Conservation (phyloP, 768 basidiomycete genomes). For the Cyclocybe aegerita region DNA sequence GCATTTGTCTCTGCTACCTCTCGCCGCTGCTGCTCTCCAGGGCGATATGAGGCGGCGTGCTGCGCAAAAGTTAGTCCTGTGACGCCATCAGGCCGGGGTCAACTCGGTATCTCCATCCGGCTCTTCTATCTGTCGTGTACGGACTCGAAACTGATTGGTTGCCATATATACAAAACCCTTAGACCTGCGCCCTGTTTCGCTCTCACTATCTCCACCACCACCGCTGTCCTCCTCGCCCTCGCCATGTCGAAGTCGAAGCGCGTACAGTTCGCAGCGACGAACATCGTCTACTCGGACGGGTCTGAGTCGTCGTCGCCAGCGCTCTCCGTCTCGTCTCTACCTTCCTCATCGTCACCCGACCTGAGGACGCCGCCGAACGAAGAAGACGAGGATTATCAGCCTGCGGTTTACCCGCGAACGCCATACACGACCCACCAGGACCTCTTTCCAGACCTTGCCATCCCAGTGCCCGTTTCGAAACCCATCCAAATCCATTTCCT, state of each 20-base stretch:
- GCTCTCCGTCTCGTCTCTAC: constrained; percentile 32
- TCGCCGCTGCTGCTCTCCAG: too few species aligned
- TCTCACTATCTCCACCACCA: constrained; percentile 15
- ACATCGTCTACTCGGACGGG: constrained; percentile 33
- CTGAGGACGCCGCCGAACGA: constrained; percentile 35
- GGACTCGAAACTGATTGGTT: constrained; percentile 15
- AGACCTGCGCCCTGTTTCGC: constrained; percentile 15
- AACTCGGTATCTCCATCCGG: background rate
- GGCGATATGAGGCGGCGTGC: too few species aligned
- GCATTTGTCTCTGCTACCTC: too few species aligned
- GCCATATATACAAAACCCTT: constrained; percentile 28
- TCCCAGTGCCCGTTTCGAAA: constrained; percentile 10
- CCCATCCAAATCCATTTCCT: constrained; percentile 41
- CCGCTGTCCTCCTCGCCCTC: constrained; percentile 6
- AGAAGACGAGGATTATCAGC: constrained; percentile 18
- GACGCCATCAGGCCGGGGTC: constrained; percentile 10
- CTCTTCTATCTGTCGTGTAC: too few species aligned
- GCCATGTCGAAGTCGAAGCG: constrained; percentile 30
- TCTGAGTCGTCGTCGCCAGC: constrained; percentile 37
- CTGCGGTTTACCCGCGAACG: constrained; percentile 26
- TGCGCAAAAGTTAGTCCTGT: background rate
- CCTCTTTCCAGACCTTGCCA: constrained; percentile 21
- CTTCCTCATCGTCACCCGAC: constrained; percentile 35
- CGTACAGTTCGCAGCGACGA: constrained; percentile 41
- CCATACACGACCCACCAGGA: constrained; percentile 24